Percentiles rank a stretch among this genome's conserved stretches.
These are phyloP conservation scores for Macaranga tanarius DNA, from an alignment of 441 rosid genomes.

Conservation along the genomic window DNA sequence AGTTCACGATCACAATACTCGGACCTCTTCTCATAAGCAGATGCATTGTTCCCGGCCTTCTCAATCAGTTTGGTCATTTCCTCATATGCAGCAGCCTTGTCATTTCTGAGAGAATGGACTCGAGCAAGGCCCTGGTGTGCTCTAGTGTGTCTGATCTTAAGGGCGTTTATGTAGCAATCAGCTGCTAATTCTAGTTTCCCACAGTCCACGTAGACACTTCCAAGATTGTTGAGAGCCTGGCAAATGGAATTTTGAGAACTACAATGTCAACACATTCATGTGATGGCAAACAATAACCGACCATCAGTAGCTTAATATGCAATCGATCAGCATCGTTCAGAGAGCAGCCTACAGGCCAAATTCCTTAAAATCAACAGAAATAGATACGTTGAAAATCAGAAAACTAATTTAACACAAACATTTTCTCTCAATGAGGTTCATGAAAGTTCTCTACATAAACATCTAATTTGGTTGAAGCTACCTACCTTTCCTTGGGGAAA, in stretches of 20 bases:
- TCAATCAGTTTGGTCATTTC: slow-evolving; percentile 90
- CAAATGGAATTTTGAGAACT: slow-evolving; percentile 8
- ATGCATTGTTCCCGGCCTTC: slow-evolving; percentile 87
- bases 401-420: no score
- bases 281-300: not conserved
- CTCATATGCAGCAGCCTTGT: slow-evolving; percentile 69
- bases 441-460: not conserved
- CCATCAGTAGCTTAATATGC: no score
- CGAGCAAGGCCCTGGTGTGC: slow-evolving; percentile 99
- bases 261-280: not conserved
- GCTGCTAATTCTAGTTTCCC: slow-evolving; percentile 78
- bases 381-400: no score
- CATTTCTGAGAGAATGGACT: slow-evolving; percentile 75
- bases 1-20: slow-evolving; percentile 93
- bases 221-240: slow-evolving; percentile 97
- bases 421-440: no score
- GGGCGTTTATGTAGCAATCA: slow-evolving; percentile 91
- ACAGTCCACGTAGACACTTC: slow-evolving; percentile 84
- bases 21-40: slow-evolving; percentile 95
- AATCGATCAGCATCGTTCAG: not conserved
- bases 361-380: no score
- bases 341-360: no score
- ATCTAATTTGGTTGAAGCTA: no score
- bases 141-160: slow-evolving; percentile 86
- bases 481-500: not conserved